A percentile compares a stretch with the other conserved stretches of the same genome.
Evolutionary conservation across 2,329 filamentous ascomycete species (phyloP).

Genomic region (Ceratocystis eucalypticola): DNA sequence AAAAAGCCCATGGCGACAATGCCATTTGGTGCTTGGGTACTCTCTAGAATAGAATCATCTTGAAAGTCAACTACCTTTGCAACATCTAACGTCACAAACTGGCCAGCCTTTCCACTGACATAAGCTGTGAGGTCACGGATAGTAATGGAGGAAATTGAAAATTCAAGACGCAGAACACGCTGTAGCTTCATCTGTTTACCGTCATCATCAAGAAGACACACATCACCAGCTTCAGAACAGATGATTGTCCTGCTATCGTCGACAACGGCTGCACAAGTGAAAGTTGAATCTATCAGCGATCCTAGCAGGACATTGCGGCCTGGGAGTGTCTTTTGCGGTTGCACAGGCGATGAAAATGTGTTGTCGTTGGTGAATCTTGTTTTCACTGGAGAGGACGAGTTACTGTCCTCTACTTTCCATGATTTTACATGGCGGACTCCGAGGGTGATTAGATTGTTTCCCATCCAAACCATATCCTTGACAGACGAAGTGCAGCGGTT

Average conservation of each 20-base stretch:
- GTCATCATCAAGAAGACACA: slow-evolving; percentile 76
- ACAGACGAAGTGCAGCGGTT: slow-evolving; percentile 84
- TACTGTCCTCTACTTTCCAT: slow-evolving; percentile 67
- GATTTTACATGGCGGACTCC: slow-evolving; percentile 87
- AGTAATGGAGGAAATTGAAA: slow-evolving; percentile 53
- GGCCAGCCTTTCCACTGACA: slow-evolving; percentile 54
- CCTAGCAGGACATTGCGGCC: slow-evolving; percentile 84
- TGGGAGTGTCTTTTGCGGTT: slow-evolving; percentile 48
- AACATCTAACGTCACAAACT: slow-evolving; percentile 41
- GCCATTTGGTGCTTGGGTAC: slow-evolving; percentile 30
- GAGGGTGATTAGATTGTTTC: slow-evolving; percentile 67
- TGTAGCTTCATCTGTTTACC: slow-evolving; percentile 57
- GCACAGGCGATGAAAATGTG: slow-evolving; percentile 23
- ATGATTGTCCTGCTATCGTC: slow-evolving; percentile 64
- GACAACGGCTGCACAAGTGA: slow-evolving; percentile 62
- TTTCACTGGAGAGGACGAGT: slow-evolving; percentile 49
- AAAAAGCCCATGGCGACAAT: slow-evolving; percentile 58
- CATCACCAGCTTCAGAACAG: slow-evolving; percentile 73
- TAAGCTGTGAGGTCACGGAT: slow-evolving; percentile 47
- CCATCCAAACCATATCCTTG: slow-evolving; percentile 82
- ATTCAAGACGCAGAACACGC: slow-evolving; percentile 52
- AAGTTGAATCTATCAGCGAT: slow-evolving; percentile 66
- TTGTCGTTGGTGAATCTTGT: slow-evolving; percentile 33
- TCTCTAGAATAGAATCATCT: slow-evolving; percentile 29
- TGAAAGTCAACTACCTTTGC: slow-evolving; percentile 34